Conservation (phyloP, 2,329 filamentous ascomycete genomes). For the Samsoniella hepiali region DNA sequence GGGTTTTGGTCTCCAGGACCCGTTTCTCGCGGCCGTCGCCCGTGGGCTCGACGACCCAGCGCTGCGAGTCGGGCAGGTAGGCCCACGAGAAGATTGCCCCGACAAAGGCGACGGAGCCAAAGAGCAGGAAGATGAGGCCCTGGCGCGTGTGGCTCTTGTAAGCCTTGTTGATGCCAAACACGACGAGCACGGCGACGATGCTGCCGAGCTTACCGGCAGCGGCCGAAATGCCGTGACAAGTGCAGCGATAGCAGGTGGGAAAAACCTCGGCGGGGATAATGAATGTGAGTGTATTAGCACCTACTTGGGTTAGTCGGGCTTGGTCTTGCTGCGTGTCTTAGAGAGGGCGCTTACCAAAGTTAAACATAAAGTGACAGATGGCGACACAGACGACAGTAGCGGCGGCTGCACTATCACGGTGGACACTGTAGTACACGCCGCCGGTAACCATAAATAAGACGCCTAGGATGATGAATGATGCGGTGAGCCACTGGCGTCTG, state of each 20-base stretch:
- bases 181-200: conserved; percentile 49
- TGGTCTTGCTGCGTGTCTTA: background rate
- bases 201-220: conserved; percentile 58
- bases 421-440: conserved; percentile 48
- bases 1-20: conserved; percentile 43
- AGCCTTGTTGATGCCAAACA: conserved; percentile 47
- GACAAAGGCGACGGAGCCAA: conserved; percentile 47
- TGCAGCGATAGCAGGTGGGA: conserved; percentile 60
- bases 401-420: conserved; percentile 39
- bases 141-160: conserved; percentile 43
- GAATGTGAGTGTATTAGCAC: conserved; percentile 61
- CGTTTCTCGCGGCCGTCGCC: conserved; percentile 33
- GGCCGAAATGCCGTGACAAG: conserved; percentile 60
- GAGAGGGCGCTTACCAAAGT: conserved; percentile 42
- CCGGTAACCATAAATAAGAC: conserved; percentile 48
- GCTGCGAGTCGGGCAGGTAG: conserved; percentile 48
- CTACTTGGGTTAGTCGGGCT: conserved; percentile 28
- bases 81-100: conserved; percentile 52
- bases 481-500: conserved; percentile 48
- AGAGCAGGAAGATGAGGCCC: conserved; percentile 49
- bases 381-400: conserved; percentile 50
- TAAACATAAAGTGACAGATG: conserved; percentile 53
- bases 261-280: conserved; percentile 64
- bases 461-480: conserved; percentile 46
- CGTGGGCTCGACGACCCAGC: conserved; percentile 29